Conservation (phyloP, 495 filamentous ascomycete genomes). For the Glonium stellatum region DNA sequence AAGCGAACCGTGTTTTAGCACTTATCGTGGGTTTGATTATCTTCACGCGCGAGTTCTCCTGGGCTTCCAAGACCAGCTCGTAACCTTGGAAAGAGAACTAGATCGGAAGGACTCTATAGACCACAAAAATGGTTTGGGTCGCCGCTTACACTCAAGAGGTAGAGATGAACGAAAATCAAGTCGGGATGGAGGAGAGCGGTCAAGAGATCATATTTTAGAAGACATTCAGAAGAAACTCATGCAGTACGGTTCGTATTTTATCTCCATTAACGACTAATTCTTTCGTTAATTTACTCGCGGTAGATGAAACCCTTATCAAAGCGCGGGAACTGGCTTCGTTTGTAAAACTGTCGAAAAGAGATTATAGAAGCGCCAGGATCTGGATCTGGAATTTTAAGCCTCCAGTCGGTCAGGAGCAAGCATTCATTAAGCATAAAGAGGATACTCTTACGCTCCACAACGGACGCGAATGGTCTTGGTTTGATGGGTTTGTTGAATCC, state of each 20-base stretch:
- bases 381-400: conserved; percentile 34
- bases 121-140: conserved; percentile 24
- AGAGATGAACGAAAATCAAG: too few species aligned
- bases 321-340: conserved; percentile 15
- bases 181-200: too few species aligned
- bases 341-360: conserved; percentile 32
- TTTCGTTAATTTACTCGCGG: neutral
- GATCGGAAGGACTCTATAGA: conserved; percentile 30
- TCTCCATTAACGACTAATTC: neutral
- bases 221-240: neutral
- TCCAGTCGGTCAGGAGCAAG: conserved; percentile 29
- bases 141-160: neutral
- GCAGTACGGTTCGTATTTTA: neutral
- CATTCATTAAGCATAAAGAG: conserved; percentile 37
- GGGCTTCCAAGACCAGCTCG: conserved; percentile 36
- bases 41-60: conserved; percentile 37
- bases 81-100: neutral
- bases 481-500: conserved; percentile 37
- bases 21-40: conserved; percentile 37
- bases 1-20: conserved; percentile 35
- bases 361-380: conserved; percentile 36
- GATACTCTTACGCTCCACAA: conserved; percentile 38
- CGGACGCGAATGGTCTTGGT: conserved; percentile 37
- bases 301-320: neutral
- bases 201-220: too few species aligned